Base-by-base conservation (phyloP, 768 basidiomycete species). In the Suillus subaureus region DNA sequence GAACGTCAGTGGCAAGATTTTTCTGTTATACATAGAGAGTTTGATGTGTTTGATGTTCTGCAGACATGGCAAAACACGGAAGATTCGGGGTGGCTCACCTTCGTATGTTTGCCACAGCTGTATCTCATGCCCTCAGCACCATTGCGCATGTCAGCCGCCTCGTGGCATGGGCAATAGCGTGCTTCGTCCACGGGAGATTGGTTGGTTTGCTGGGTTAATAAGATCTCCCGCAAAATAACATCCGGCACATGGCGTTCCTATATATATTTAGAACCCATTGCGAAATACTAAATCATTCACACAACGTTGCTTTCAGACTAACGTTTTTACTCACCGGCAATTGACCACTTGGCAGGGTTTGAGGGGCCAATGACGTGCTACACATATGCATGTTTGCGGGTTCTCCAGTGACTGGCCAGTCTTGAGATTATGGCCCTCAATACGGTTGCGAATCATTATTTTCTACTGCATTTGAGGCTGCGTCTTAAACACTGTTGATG, bases 21-120 rank as follows among this genome's bases (percentile, higher is more conserved):
- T 8, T 12, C 15, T 33, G 5, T 54, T 6, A 21, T 54, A 2
- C 21, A 6, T 31, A 11, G 2, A 31, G 4, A 8, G 11, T 21
- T 21, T 54, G 18, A 54, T 21, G 11, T 54, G 11, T 54, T 21
- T 33, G 5, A 21, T 33, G 21, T 31, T 54, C 28, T 2, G 33
- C n/a, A 75, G 75, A 60, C 70, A 71, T 35, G 75, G 75, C n/a
- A 73, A 75, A 62, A 69, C 75, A 21, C 66, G 75, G 31, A 40
- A 68, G 66, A 77, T 75, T 40, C 69, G 68, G 42, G 75, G 75
- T n/a, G 75, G 75, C 64, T 73, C 75, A 11, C 61, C 69, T 2
- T 75, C 75, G 1, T 75, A 77, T 58, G 66, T 75, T 42, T 75
- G 75, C 61, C 72, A 70, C 45, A 42, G 66, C 54, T 75, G 75